Evolutionary conservation across 2,329 filamentous ascomycete genomes (phyloP), one percentile per base, ranked within the genome.

Genomic region (Capronia americana): DNA sequence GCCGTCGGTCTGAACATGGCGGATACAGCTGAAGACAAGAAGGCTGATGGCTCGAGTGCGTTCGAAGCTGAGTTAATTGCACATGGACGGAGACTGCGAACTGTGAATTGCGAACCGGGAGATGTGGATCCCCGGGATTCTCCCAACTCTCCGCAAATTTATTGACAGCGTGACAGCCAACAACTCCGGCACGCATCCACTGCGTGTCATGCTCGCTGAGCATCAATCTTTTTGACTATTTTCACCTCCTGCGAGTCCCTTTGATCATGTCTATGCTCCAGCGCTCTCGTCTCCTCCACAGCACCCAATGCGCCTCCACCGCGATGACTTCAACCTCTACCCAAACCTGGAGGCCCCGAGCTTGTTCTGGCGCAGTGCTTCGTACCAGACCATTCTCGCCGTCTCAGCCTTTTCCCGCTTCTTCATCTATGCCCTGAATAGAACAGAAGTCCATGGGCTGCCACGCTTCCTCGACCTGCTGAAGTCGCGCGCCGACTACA

Each of bases 1-100:
- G 88, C 90, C 53, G 92, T 93, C 73, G 90, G 84, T 81, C 90
- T 91, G 83, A 96, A 94, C 93, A 97, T 96, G 70, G 73, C 85
- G 72, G 14, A 8, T 20, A 17, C 28, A 32, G 30, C 11, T 17
- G 23, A 41, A 8, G 17, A 44, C 14, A 14, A 44, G 38, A 44
- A 44, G 5, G 17, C 38, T n/a, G 17, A 44, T 2, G 17, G 38
- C 38, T 8, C 2, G 38, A n/a, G 20, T 8, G 38, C 20, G 38
- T 6, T 44, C 14, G 14, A 44, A n/a, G 38, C 38, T n/a, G 38
- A 44, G 17, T n/a, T n/a, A 44, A 8, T n/a, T 44, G 38, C 38
- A 44, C 14, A n/a, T 44, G 2, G 14, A n/a, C 14, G 14, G 17
- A 44, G 38, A 44, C 38, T 44, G 14, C 38, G 38, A n/a, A 41